A percentile compares a stretch with the other conserved stretches of the same genome.
Evolutionary conservation across 2,329 filamentous ascomycete genomes (phyloP).

Genomic region (Aspergillus ochraceus): DNA sequence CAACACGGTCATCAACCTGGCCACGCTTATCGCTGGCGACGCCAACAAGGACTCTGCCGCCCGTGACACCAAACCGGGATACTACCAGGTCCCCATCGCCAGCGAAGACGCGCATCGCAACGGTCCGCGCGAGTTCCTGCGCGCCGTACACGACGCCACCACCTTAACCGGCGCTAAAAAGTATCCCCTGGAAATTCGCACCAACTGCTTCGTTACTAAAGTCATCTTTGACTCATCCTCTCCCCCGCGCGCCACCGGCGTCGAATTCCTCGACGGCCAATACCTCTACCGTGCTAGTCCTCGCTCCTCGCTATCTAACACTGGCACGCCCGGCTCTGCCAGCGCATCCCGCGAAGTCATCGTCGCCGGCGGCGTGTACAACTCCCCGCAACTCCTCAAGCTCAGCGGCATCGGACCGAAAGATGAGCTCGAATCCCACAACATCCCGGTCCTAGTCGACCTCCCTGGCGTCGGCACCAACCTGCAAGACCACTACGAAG

Average conservation of each 20-base stretch:
- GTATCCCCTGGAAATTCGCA: slow-evolving; percentile 58
- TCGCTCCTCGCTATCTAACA: slow-evolving; percentile 19
- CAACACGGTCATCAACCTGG: slow-evolving; percentile 45
- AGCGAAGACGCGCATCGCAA: slow-evolving; percentile 33
- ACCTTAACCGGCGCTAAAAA: slow-evolving; percentile 31
- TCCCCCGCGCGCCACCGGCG: slow-evolving; percentile 48
- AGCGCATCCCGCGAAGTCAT: slow-evolving; percentile 49
- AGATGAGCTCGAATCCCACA: slow-evolving; percentile 52
- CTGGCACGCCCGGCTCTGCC: slow-evolving; percentile 41
- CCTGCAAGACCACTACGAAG: slow-evolving; percentile 57
- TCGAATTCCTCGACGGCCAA: slow-evolving; percentile 52
- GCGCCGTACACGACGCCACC: slow-evolving; percentile 25
- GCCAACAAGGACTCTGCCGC: slow-evolving; percentile 49
- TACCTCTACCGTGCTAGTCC: slow-evolving; percentile 51
- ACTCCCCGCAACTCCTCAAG: slow-evolving; percentile 65
- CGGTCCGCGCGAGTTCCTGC: slow-evolving; percentile 44
- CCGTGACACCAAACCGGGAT: slow-evolving; percentile 51
- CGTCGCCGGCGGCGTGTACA: slow-evolving; percentile 57
- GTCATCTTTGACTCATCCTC: slow-evolving; percentile 43
- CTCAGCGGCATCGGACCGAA: slow-evolving; percentile 63
- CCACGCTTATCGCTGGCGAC: slow-evolving; percentile 50
- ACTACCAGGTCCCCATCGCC: slow-evolving; percentile 61
- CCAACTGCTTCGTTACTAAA: slow-evolving; percentile 50
- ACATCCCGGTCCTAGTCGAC: slow-evolving; percentile 57
- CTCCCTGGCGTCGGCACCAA: slow-evolving; percentile 65